Conservation (phyloP, 2,329 filamentous ascomycete genomes). For the Pseudonectria foliicola region DNA sequence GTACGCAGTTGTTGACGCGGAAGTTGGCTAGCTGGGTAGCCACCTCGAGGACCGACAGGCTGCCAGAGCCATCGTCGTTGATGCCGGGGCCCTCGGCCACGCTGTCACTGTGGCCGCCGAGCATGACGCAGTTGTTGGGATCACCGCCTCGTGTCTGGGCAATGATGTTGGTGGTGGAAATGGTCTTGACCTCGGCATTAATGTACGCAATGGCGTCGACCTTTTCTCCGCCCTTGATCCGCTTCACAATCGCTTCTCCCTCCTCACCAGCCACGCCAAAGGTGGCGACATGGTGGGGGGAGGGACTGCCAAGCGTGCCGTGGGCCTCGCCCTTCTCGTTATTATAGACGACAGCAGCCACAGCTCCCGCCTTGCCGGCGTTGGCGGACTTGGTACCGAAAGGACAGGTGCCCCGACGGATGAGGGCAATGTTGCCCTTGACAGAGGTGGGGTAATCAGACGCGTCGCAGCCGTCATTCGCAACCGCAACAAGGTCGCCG, state of each 20-base stretch:
- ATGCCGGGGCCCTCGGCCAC: constrained; percentile 62
- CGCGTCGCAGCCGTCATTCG: constrained; percentile 55
- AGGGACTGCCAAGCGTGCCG: constrained; percentile 61
- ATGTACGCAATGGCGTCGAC: constrained; percentile 53
- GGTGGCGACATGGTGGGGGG: constrained; percentile 55
- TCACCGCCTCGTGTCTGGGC: constrained; percentile 56
- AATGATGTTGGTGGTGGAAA: constrained; percentile 53
- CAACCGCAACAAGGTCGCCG: constrained; percentile 52
- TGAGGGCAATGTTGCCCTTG: constrained; percentile 59
- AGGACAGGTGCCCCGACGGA: constrained; percentile 61
- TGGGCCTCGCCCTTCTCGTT: constrained; percentile 54
- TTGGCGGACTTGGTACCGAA: constrained; percentile 65
- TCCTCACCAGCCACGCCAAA: constrained; percentile 58
- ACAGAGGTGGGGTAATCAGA: constrained; percentile 56
- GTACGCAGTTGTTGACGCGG: constrained; percentile 56
- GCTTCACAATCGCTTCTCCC: constrained; percentile 48
- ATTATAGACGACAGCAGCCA: constrained; percentile 69
- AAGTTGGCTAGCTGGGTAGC: constrained; percentile 52
- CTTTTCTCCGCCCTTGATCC: constrained; percentile 42
- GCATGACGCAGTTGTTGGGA: constrained; percentile 56
- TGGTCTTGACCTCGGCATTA: constrained; percentile 47
- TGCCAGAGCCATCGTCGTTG: constrained; percentile 71
- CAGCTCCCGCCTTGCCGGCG: constrained; percentile 62
- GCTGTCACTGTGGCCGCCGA: constrained; percentile 58
- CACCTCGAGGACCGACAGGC: constrained; percentile 53